Evolutionary conservation across 129 eudicot genomes (phyloP), one percentile per base, ranked within the genome.

Genomic region (Flaveria sonorensis): DNA sequence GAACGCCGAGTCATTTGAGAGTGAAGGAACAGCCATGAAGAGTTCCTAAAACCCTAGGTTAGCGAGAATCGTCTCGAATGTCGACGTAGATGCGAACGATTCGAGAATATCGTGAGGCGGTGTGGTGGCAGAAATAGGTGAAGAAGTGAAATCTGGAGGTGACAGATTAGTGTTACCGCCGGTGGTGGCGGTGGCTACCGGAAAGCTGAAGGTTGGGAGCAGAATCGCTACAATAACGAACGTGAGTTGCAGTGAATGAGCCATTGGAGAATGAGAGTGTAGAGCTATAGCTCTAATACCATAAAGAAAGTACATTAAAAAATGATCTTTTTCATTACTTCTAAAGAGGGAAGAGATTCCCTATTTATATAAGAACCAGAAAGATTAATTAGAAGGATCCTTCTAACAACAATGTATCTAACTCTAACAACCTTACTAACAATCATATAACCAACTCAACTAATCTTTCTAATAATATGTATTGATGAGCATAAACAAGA

Each of bases 11-110:
- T 85, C 85, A 48, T 75, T 77, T 50, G 96, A 74, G 72, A 87
- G 80, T 10, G 88, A 73, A 36, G 85, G 90, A 64, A 85, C 88
- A 2, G 88, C 90, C 86, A 81, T 78, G 26, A 88, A 80, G 7
- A 89, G 86, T 19, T 81, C 89, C 14, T 81, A 88, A 76, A 83
- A 89, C 57, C 96, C 96, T 73, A 92, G 89, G 15, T 76, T 73
- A 3, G 90, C 79, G 62, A 92, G 88, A 64, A 85, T 78, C 24
- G 89, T 87, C 73, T 79, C 88, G 16, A 87, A 70, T 23, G 77
- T 72, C 4, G 88, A 63, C 6, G 89, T 75, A 39, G 87, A 84
- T 9, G 81, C 40, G 62, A 79, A 73, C 13, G 83, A 78, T 19
- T 78, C 83, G 2, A 78, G 86, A 39, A 77, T 43, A 18, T 85